Base-by-base conservation (phyloP, 441 rosid species). In the Aleurites moluccanus region DNA sequence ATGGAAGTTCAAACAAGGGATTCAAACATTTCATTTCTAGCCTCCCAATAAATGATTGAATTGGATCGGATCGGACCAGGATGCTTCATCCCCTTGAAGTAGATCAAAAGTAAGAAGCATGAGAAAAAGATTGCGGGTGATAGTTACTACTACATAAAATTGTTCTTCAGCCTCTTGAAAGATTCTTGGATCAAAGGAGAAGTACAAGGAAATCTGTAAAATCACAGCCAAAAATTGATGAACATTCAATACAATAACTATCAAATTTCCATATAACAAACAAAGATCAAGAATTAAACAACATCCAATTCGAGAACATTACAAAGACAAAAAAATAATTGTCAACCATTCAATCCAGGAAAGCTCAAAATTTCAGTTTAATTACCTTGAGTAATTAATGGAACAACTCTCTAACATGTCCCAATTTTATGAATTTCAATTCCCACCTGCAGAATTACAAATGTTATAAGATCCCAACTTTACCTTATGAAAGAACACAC, bases 31-130 rank as follows among this genome's bases (percentile, higher is more conserved):
- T 45, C 50, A 45, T 45, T 45, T 45, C 50, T 45, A 45, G 50
- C 50, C 50, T 13, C 4, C 59, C 33, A 57, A 23, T 3, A 55
- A 21, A 57, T 23, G 6, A 57, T 56, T 5, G 59, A 8, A 52
- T 15, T 1, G 7, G 33, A 57, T 42, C 75, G 15, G 52, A 69
- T 78, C 80, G 86, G 86, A 88, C 90, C 88, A 59, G 83, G 75
- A 69, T 75, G 87, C 92, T 84, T 84, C 90, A 89, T 84, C 82
- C 88, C 88, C 89, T 69, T 69, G 44, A 56, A 42, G 69, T 38
- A 18, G 64, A 8, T 21, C 35, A 35, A 33, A 35, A 35, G 20
- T 30, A 30, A 63, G 21, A 63, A 33, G 45, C 11, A 63, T 18
- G 45, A 62, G 21, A 62, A 28, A 28, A 28, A 3, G 40, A 33